Percentiles rank a stretch among this genome's conserved stretches.
Conservation (phyloP, 140 eudicot species). For the Ambrosia hybrid region DNA sequence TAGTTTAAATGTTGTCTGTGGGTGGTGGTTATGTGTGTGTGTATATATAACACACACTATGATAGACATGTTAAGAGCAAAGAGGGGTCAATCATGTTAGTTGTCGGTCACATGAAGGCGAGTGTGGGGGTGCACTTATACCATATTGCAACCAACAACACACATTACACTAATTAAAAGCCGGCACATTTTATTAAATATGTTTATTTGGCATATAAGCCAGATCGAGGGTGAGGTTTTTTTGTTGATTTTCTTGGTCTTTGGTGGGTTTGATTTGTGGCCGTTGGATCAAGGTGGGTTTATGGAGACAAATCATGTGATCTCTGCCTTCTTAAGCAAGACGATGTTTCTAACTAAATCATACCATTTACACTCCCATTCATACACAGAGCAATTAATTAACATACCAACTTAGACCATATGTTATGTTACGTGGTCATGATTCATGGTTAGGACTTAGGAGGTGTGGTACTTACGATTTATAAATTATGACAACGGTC, state of each 20-base stretch:
- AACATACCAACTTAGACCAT: too few species aligned
- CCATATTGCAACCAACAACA: conserved; percentile 38
- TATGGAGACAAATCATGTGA: conserved; percentile 38
- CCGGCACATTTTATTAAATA: conserved; percentile 41
- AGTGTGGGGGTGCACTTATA: conserved; percentile 51
- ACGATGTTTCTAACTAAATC: conserved; percentile 20
- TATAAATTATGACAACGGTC: too few species aligned
- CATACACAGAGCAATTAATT: too few species aligned
- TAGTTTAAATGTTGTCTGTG: neutral
- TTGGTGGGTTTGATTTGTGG: conserved; percentile 34
- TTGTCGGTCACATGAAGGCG: conserved; percentile 72
- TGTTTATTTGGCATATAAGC: conserved; percentile 27
- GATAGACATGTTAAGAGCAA: conserved; percentile 40
- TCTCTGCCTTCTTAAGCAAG: conserved; percentile 23
- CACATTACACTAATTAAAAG: conserved; percentile 41
- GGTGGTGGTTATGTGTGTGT: conserved; percentile 25
- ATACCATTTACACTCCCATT: neutral
- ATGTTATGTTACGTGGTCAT: too few species aligned
- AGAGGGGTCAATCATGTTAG: conserved; percentile 47
- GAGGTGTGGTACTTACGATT: too few species aligned
- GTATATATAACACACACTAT: conserved; percentile 4
- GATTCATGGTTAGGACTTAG: too few species aligned
- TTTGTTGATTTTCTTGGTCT: conserved; percentile 30
- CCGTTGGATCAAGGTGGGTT: conserved; percentile 42
- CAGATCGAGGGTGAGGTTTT: conserved; percentile 32